Base-by-base conservation (phyloP, 148 eudicot species). In the Linanthus parryae region DNA sequence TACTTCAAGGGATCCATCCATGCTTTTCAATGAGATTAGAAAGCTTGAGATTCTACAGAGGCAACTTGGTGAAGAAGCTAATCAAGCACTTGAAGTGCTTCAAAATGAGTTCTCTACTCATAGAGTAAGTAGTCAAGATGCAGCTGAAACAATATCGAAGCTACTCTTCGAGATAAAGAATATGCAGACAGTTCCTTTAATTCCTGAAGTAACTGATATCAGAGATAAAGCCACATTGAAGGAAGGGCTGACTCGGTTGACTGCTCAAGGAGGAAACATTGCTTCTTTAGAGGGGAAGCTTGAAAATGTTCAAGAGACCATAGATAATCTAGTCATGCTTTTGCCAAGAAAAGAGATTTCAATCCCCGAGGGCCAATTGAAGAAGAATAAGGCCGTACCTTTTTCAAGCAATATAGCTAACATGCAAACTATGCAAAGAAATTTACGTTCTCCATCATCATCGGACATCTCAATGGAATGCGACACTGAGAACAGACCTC, bases 31-130 rank as follows among this genome's bases (percentile, higher is more conserved):
- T 19, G 99, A 94, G 57, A 94, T 94, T 26, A 66, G 85, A 50
- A 94, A 88, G 68, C 82, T 94, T 57, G 99, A 88, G 77, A 67
- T 78, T 73, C 80, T 73, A 47, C 99, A 94, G 58, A 72, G 81
- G 62, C 99, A 80, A 69, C 84, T 94, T 7, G 96, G 99, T 41
- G 92, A 94, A n/a, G 99, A 94, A 80, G 99, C 99, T 57, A 88
- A 72, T 42, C 82, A 68, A 56, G 96, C 99, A 64, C 71, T 88
- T 14, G 86, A 88, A 34, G 76, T 94, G 29, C 96, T 94, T 58
- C 95, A 84, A 45, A 88, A 79, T 63, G 96, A 92, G 73, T 78
- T 92, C 41, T 56, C 94, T 24, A 84, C 79, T 66, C 75, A 84
- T 62, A 80, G 69, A 63, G 47, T 84, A 46, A 95, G 99, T 38